Evolutionary conservation across 2,329 filamentous ascomycete genomes (phyloP).

Genomic region (Diaporthe citri): DNA sequence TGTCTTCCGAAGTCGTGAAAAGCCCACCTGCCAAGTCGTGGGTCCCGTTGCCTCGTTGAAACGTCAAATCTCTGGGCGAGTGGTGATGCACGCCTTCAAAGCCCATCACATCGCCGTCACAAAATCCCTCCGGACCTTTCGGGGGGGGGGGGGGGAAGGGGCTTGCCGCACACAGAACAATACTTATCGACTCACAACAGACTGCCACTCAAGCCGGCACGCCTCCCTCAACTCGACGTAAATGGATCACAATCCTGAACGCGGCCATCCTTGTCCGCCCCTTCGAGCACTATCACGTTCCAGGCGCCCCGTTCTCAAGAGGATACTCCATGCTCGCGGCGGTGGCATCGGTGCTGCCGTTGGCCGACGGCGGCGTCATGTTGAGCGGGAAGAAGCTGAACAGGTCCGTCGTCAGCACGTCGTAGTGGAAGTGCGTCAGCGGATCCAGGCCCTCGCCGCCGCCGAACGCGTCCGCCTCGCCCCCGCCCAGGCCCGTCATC

Average conservation of each 20-base stretch:
- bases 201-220: too few species aligned
- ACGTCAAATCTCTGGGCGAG: neutral
- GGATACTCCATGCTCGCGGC: neutral
- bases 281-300: neutral
- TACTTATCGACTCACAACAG: too few species aligned
- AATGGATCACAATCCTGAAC: too few species aligned
- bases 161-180: too few species aligned
- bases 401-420: constrained; percentile 48
- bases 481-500: constrained; percentile 7
- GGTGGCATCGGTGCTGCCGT: neutral
- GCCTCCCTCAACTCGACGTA: too few species aligned
- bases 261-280: too few species aligned
- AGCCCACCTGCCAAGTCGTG: neutral
- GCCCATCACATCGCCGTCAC: neutral
- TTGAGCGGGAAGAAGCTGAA: constrained; percentile 46
- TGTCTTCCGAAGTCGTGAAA: neutral
- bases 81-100: neutral
- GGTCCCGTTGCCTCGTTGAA: neutral
- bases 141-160: too few species aligned
- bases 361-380: constrained; percentile 40
- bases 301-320: constrained; percentile 10
- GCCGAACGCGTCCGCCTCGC: neutral
- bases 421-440: constrained; percentile 41
- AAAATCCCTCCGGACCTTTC: neutral
- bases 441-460: constrained; percentile 35